Conservation (phyloP, 2,329 filamentous ascomycete species). For the Calonectria ilicicola region DNA sequence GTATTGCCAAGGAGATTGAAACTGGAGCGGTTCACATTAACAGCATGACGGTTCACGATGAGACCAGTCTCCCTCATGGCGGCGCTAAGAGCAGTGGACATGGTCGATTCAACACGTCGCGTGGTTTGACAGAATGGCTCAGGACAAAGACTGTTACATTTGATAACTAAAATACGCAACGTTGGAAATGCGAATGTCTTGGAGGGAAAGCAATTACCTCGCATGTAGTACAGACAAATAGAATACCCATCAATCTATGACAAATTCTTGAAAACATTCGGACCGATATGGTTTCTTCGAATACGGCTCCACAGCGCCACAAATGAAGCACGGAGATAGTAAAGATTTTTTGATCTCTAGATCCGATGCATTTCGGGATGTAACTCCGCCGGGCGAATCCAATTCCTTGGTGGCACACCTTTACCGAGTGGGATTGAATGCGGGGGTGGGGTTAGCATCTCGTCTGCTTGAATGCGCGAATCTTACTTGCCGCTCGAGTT, state of each 20-base stretch:
- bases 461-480: too few species aligned
- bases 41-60: conserved; percentile 74
- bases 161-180: conserved; percentile 43
- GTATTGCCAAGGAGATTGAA: conserved; percentile 73
- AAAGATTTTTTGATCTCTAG: neutral
- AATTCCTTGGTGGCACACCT: neutral
- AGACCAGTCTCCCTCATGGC: conserved; percentile 72
- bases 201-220: neutral
- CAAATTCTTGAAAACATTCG: neutral
- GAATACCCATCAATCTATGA: neutral
- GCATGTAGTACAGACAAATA: neutral
- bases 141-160: conserved; percentile 74
- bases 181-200: neutral
- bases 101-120: conserved; percentile 68
- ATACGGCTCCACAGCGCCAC: neutral
- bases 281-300: neutral
- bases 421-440: neutral
- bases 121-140: conserved; percentile 71
- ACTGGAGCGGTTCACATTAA: conserved; percentile 78
- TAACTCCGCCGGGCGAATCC: neutral
- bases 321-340: neutral
- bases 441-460: neutral
- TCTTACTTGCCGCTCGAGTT: neutral
- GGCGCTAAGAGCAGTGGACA: conserved; percentile 74
- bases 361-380: neutral